Evolutionary conservation across 345 rosid genomes (phyloP).

Genomic region (Eucalyptus marginata): DNA sequence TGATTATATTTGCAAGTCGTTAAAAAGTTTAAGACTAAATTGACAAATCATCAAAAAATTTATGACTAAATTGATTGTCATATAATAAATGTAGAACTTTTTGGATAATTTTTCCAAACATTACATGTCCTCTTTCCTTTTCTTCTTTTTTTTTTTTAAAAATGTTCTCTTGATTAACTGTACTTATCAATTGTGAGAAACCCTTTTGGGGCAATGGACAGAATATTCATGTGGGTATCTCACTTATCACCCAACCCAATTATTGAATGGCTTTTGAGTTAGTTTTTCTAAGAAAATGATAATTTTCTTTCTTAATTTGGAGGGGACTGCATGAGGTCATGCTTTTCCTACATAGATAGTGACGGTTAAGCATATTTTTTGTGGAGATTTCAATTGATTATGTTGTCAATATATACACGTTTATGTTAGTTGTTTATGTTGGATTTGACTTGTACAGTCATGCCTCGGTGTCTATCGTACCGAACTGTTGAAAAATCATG

Average conservation of each 20-base stretch:
- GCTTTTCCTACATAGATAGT: neutral
- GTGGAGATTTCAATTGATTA: neutral
- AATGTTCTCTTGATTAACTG: neutral
- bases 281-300: neutral
- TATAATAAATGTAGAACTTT: no score
- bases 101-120: no score
- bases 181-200: neutral
- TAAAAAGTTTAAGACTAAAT: rapidly evolving
- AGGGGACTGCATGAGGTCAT: neutral
- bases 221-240: neutral
- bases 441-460: neutral
- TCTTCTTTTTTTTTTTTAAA: no score
- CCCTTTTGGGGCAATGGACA: neutral
- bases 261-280: neutral
- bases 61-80: no score
- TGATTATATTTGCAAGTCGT: no score
- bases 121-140: no score
- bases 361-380: neutral
- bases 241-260: neutral
- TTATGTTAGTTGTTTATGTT: neutral
- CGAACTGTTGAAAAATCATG: neutral
- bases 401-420: neutral
- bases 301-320: neutral
- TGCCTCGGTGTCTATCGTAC: neutral
- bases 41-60: no score